Evolutionary conservation across 441 rosid genomes (phyloP), one percentile per base, ranked within the genome.

Genomic region (Syzygium syzygioides): DNA sequence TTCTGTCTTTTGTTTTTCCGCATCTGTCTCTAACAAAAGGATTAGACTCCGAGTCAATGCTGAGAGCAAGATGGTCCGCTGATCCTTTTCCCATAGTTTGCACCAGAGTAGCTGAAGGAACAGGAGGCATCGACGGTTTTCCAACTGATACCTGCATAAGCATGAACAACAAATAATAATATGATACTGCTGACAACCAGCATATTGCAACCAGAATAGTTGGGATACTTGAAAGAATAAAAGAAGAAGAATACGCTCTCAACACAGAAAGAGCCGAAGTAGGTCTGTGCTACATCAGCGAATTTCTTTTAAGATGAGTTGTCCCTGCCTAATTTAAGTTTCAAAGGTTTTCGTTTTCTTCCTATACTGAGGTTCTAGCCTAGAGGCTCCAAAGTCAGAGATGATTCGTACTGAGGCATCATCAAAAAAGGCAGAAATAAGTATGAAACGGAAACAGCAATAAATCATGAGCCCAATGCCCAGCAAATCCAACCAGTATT

Each of bases 81-180:
- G 99, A 95, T 86, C 97, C 99, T 92, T 98, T 98, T 89, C 96
- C 94, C 95, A 91, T 91, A 23, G 96, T 94, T 93, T 98, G 94
- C 66, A 93, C 92, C 30, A 94, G 98, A 87, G 98, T 96, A 92
- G 99, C 97, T 2, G 96, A 91, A 86, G 98, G 90, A 88, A 92
- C 95, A 86, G 97, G 91, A 88, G 97, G 87, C 89, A 92, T 84
- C 71, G 92, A 62, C 53, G 89, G 95, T 91, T 93, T 96, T 11
- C 90, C 97, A 89, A 88, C 88, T 32, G 94, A 86, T 87, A 92
- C 96, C 99, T 98, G 94, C 88, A 93, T 54, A 25, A 89, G 48
- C 37, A 86, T 54, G 50, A 89, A 13, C 19, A 79, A 34, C 15
- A 3, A 88, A 20, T 23, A 37, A 59, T 50, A 37, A 19, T 60